Conservation (phyloP, 805 yeast species). For the Priceomyces melissophilus region DNA sequence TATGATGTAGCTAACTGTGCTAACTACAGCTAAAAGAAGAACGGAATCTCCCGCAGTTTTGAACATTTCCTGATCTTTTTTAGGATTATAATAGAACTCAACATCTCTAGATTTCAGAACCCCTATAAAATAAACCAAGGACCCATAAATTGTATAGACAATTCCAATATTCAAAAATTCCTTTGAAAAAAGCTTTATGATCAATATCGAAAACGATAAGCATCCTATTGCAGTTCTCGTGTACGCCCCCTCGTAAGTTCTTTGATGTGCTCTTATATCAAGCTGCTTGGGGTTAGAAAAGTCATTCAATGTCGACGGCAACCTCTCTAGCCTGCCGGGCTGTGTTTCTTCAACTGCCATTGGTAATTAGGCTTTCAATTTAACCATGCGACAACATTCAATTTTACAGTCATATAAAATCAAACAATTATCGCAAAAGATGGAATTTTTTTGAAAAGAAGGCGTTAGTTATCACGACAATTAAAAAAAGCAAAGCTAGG, state of each 20-base stretch:
- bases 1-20: slow-evolving; percentile 48
- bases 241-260: slow-evolving; percentile 85
- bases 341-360: too few relatives aligned
- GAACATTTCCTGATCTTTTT: slow-evolving; percentile 40
- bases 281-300: slow-evolving; percentile 40
- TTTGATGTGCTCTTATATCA: slow-evolving; percentile 66
- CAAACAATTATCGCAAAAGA: too few relatives aligned
- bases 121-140: slow-evolving; percentile 36
- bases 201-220: slow-evolving; percentile 60
- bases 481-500: too few relatives aligned
- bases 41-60: slow-evolving; percentile 63
- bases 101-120: slow-evolving; percentile 33
- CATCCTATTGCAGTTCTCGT: slow-evolving; percentile 68
- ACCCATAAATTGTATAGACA: slow-evolving; percentile 61
- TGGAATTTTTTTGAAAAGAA: neutral
- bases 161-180: slow-evolving; percentile 68
- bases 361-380: too few relatives aligned
- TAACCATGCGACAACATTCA: neutral
- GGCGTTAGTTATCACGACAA: too few relatives aligned
- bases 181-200: slow-evolving; percentile 59
- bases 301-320: slow-evolving; percentile 33
- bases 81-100: slow-evolving; percentile 35
- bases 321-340: slow-evolving; percentile 11
- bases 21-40: slow-evolving; percentile 46
- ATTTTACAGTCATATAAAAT: neutral